Evolutionary conservation across 257 asterid genomes (phyloP).

Genomic region (Lycium barbarum): DNA sequence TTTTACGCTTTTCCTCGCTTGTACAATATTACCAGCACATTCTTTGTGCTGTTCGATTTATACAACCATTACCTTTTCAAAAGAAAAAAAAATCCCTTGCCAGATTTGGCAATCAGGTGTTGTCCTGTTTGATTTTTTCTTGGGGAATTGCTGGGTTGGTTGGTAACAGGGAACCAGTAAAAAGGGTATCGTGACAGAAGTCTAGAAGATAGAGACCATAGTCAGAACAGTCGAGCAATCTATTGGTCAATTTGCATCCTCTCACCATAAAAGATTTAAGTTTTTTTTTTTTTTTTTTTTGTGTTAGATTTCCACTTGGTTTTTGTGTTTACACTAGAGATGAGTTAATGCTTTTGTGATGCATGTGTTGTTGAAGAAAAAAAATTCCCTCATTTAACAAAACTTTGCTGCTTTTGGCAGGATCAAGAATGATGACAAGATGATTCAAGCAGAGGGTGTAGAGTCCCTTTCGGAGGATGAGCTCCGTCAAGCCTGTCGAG

Average conservation of each 20-base stretch:
- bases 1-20: neutral
- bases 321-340: slow-evolving; percentile 9
- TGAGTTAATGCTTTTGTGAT: slow-evolving; percentile 2
- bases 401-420: slow-evolving; percentile 47
- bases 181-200: neutral
- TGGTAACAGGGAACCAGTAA: neutral
- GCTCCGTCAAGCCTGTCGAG: slow-evolving; percentile 93
- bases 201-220: neutral
- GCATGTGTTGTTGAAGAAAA: slow-evolving; percentile 12
- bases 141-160: slow-evolving; percentile 13
- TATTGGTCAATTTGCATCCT: neutral
- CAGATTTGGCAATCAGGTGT: neutral
- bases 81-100: too few species aligned
- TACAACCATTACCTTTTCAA: neutral
- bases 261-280: neutral
- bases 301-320: slow-evolving; percentile 21
- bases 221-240: neutral
- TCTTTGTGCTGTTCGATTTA: neutral
- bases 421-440: slow-evolving; percentile 77
- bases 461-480: slow-evolving; percentile 94
- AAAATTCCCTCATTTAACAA: neutral
- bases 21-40: neutral
- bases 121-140: neutral
- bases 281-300: neutral
- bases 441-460: slow-evolving; percentile 92